Conservation (phyloP, 805 yeast species). For the Blastobotrys attinorum region DNA sequence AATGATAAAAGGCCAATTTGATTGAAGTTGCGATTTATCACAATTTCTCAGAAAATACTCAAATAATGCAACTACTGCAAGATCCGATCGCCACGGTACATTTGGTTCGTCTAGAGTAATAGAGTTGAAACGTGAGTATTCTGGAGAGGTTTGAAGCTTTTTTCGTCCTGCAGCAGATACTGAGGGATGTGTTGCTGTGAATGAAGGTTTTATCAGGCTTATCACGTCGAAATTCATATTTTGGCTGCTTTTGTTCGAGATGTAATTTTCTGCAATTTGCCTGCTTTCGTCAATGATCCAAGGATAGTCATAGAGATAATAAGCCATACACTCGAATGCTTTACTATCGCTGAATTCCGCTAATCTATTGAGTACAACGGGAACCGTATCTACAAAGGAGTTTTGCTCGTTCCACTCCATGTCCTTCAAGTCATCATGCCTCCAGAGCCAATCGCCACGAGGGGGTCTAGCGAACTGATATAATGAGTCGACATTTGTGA, state of each 20-base stretch:
- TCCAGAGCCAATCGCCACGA: not conserved
- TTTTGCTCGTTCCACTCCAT: not conserved
- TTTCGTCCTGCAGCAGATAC: conserved; percentile 9
- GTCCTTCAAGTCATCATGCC: not conserved
- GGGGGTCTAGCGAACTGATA: not conserved
- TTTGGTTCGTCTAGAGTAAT: conserved; percentile 2
- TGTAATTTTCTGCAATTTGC: not conserved
- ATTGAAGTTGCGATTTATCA: not conserved
- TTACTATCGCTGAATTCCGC: not conserved
- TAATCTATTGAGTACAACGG: not conserved
- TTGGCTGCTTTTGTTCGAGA: not conserved
- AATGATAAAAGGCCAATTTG: conserved; percentile 25
- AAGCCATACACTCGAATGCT: not conserved
- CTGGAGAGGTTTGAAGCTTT: not conserved
- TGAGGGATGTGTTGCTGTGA: conserved; percentile 3
- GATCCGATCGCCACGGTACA: conserved; percentile 9
- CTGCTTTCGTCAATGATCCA: not conserved
- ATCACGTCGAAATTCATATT: not conserved
- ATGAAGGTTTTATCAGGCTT: conserved; percentile 2
- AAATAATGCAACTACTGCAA: conserved; percentile 5
- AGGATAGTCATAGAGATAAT: conserved; percentile 2
- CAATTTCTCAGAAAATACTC: conserved; percentile 4
- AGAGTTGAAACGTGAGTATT: not conserved
- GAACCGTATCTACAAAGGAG: not conserved
- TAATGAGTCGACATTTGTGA: not conserved